Base-by-base conservation (phyloP, 306 rosid species). In the Lathyrus tuberosus region DNA sequence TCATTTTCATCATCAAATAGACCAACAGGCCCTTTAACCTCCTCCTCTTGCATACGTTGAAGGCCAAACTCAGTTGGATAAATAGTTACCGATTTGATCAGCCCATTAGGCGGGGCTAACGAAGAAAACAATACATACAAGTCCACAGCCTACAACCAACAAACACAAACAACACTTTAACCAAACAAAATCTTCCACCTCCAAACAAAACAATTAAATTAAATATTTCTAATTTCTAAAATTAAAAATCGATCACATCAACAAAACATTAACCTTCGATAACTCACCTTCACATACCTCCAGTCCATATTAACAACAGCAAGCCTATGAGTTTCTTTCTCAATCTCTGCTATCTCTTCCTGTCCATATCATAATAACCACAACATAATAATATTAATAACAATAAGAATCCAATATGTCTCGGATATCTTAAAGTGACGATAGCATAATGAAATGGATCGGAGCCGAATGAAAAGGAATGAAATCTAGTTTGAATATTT, bases 1-100 rank as follows among this genome's bases (percentile, higher is more conserved):
- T 73, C 68, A 65, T 72, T 42, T 26, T 85, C 88, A 43, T 74
- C 89, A 73, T 87, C 95, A 77, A 85, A 87, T n/a, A 91, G 73
- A 62, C 80, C 88, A 79, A 87, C 70, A 13, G 97, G 99, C 18
- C 99, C 99, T 78, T 11, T 87, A 62, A 84, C 72, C 63, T 91
- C 97, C 90, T 91, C 96, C 79, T 87, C 96, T 79, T 84, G 78
- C 95, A 91, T 85, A 22, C 96, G 96, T 74, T 88, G 80, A 38
- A 94, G 83, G 42, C 97, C 99, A 82, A 94, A 94, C 70, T 94
- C 99, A 20, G 99, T 80, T 7, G 92, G 99, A 78, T 94, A 94
- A 67, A 94, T 83, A 62, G 89, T 69, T 16, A 94, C 95, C 5
- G 96, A 94, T 72, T 78, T 67, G 66, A 94, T 80, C 70, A 83